phyloP scores from a whole-genome alignment of 2,329 filamentous ascomycete species.

The Colletotrichum incanum region DNA sequence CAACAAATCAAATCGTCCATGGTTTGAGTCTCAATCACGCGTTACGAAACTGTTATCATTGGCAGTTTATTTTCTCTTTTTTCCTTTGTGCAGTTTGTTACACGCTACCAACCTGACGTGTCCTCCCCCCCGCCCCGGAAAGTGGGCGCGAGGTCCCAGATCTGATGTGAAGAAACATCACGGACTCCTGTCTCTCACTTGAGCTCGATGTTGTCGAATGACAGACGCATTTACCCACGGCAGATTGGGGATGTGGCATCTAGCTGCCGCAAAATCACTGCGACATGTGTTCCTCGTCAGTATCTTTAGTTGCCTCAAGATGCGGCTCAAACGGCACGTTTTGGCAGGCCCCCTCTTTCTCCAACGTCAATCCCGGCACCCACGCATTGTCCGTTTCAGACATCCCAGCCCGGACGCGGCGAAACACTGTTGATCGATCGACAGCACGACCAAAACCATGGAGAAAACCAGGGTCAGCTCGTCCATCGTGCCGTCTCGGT shows the following conservation, averaged over 20 bases:
- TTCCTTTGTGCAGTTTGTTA: background rate
- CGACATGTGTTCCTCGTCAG: background rate
- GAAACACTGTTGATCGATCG: constrained; percentile 43
- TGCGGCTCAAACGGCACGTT: constrained; percentile 42
- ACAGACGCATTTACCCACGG: constrained; percentile 17
- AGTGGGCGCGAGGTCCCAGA: constrained; percentile 28
- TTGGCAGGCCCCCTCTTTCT: constrained; percentile 17
- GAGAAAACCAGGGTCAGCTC: constrained; percentile 2
- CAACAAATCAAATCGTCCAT: constrained; percentile 6
- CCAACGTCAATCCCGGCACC: constrained; percentile 38
- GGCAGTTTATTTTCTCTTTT: background rate
- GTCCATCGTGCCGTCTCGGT: background rate
- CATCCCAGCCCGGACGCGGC: constrained; percentile 39
- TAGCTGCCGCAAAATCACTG: constrained; percentile 15
- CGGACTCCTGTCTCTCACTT: constrained; percentile 10
- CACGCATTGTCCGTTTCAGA: constrained; percentile 42
- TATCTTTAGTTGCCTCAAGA: constrained; percentile 23
- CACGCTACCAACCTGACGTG: constrained; percentile 27
- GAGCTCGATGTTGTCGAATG: constrained; percentile 10
- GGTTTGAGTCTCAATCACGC: constrained; percentile 1
- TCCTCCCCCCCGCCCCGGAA: constrained; percentile 21
- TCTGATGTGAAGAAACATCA: constrained; percentile 20
- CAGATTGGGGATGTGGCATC: constrained; percentile 6
- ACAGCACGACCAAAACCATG: constrained; percentile 19
- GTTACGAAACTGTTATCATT: constrained; percentile 15